Base-by-base conservation (phyloP, 441 rosid species). In the Geranium incanum region DNA sequence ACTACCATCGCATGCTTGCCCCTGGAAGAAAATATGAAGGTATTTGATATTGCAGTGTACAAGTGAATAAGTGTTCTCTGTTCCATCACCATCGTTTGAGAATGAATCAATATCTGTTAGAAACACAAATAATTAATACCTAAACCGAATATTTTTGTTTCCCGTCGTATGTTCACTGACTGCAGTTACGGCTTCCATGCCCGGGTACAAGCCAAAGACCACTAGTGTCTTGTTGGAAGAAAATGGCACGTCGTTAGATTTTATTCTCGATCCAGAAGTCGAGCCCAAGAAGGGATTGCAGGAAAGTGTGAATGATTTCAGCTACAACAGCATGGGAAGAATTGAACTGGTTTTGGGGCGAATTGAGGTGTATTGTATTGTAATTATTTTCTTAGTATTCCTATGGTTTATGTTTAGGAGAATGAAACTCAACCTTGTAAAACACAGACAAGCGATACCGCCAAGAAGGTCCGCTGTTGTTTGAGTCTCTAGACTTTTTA, bases 11-110 rank as follows among this genome's bases (percentile, higher is more conserved):
- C 16, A 50, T 89, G 75, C 89, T 95, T 74, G 82, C 81, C 75
- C 95, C 96, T 41, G 86, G 85, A 68, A 75, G 82, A 67, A 88
- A 75, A 77, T 90, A 90, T 33, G 93, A 92, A 92, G 99, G 99
- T 95, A 79, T 75, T 66, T 3, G 59, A 63, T 79, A 12, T 50
- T 66, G 4, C 52, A 73, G 55, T 15, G 48, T 38, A 19, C 38
- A 65, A 13, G 23, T 28, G 15, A 21, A 57, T 28, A 43, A 11
- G 21, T 3, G n/a, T 65, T 48, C 18, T 36, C 36, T 67, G 15
- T 9, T 67, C 37, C 33, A 9, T 18, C 28, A 21, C 21, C 8
- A 19, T 63, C 3, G 37, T 21, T 63, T 21, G 16, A 71, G 5
- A 71, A 8, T 21, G 18, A 19, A 9, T 41, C 18, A 6, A 38